Evolutionary conservation across 2,329 filamentous ascomycete genomes (phyloP).

Genomic region (Calonectria fujianensis): DNA sequence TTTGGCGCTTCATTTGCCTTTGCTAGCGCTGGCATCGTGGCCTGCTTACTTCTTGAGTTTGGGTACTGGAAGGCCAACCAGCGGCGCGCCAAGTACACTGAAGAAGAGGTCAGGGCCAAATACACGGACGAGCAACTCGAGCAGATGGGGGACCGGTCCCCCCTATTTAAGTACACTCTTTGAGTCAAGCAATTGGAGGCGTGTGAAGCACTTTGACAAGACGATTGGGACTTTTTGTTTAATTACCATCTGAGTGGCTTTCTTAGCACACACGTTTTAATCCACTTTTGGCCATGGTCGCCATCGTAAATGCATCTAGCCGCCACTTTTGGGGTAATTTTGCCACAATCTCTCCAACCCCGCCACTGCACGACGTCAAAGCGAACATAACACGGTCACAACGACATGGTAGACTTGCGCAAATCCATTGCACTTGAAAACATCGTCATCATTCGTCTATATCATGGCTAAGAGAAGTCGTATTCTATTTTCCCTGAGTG

Average conservation of each 20-base stretch:
- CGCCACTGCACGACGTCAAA: not conserved
- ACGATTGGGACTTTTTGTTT: not conserved
- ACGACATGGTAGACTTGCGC: not conserved
- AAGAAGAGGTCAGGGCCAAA: constrained; percentile 52
- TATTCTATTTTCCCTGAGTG: not conserved
- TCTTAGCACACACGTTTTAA: not conserved
- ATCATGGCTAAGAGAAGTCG: not conserved
- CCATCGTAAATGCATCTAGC: not conserved
- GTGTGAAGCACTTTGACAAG: not conserved
- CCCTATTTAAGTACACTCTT: constrained; percentile 53
- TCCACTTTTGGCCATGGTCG: not conserved
- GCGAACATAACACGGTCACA: not conserved
- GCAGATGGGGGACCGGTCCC: constrained; percentile 58
- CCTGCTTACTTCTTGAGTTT: constrained; percentile 48
- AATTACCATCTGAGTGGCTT: not conserved
- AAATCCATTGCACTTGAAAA: not conserved
- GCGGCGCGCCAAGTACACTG: constrained; percentile 49
- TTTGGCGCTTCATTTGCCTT: constrained; percentile 53
- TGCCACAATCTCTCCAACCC: not conserved
- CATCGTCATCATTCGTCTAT: not conserved
- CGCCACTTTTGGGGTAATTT: not conserved
- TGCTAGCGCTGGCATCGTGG: constrained; percentile 41
- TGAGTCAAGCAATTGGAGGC: not conserved
- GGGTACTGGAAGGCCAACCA: constrained; percentile 51
- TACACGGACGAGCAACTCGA: constrained; percentile 58